These are phyloP conservation scores for Gremmenia infestans DNA, from an alignment of 2,329 filamentous ascomycete genomes.

Conservation along the genomic window DNA sequence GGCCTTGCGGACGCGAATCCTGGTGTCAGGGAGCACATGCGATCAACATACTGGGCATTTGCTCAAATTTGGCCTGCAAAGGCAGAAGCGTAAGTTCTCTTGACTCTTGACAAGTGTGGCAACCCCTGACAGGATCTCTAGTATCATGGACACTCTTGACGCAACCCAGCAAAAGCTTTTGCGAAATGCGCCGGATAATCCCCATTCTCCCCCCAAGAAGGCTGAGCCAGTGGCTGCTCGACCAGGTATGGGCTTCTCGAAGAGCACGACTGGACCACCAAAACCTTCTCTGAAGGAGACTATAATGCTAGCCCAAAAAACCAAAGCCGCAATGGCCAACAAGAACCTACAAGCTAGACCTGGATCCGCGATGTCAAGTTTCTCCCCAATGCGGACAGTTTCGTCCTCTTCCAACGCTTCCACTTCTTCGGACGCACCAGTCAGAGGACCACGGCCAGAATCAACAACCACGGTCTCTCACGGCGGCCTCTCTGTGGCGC, in stretches of 20 bases:
- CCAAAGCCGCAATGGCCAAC: constrained; percentile 43
- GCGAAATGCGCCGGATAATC: constrained; percentile 79
- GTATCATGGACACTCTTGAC: constrained; percentile 76
- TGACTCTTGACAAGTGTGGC: neutral
- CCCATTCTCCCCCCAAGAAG: constrained; percentile 60
- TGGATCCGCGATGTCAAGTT: constrained; percentile 59
- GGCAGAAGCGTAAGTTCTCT: constrained; percentile 62
- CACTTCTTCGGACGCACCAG: constrained; percentile 31
- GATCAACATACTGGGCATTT: constrained; percentile 83
- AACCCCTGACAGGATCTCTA: constrained; percentile 33
- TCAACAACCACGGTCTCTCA: constrained; percentile 33
- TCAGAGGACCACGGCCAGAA: constrained; percentile 41
- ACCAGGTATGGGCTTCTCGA: constrained; percentile 56
- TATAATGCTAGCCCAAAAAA: constrained; percentile 74
- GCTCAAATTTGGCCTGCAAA: constrained; percentile 69
- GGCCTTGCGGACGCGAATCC: constrained; percentile 87
- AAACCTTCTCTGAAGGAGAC: constrained; percentile 73
- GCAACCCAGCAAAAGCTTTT: constrained; percentile 72
- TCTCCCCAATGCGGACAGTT: constrained; percentile 47
- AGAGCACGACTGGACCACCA: constrained; percentile 51
- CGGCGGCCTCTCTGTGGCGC: constrained; percentile 58
- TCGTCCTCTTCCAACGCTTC: constrained; percentile 34
- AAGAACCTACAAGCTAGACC: constrained; percentile 52
- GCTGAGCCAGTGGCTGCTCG: constrained; percentile 44
- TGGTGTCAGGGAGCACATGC: constrained; percentile 79